These are phyloP conservation scores for Yamadazyma tumulicola DNA, from an alignment of 805 yeast species.

Conservation along the genomic window DNA sequence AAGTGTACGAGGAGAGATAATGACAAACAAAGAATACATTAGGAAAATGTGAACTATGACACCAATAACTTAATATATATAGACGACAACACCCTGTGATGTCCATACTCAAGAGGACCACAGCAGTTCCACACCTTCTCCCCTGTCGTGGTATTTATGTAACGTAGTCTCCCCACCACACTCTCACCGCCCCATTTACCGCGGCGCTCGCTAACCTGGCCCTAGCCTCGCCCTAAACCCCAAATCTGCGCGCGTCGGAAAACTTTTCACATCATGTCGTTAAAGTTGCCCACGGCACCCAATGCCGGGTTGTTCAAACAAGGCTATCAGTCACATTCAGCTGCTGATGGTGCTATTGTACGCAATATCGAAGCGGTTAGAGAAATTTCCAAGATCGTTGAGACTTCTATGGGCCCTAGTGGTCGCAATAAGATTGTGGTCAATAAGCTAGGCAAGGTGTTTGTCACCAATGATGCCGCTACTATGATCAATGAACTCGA, in stretches of 20 bases:
- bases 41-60: too few relatives aligned
- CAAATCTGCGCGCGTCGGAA: conserved; percentile 8
- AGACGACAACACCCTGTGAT: too few relatives aligned
- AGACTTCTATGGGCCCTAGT: conserved; percentile 95
- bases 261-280: conserved; percentile 55
- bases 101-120: too few relatives aligned
- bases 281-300: conserved; percentile 89
- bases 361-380: conserved; percentile 93
- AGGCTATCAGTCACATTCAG: conserved; percentile 83
- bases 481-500: conserved; percentile 92
- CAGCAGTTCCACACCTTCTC: too few relatives aligned
- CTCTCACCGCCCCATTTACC: too few relatives aligned
- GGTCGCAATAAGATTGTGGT: conserved; percentile 96
- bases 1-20: too few relatives aligned
- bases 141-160: too few relatives aligned
- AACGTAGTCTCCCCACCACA: too few relatives aligned
- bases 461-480: conserved; percentile 96
- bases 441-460: conserved; percentile 78
- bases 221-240: not conserved
- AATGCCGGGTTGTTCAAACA: conserved; percentile 92
- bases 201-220: too few relatives aligned
- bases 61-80: too few relatives aligned
- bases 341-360: conserved; percentile 91
- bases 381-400: conserved; percentile 86
- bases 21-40: too few relatives aligned